Base-by-base conservation (phyloP, 331 rosid species). In the Prunus yedoensis region DNA sequence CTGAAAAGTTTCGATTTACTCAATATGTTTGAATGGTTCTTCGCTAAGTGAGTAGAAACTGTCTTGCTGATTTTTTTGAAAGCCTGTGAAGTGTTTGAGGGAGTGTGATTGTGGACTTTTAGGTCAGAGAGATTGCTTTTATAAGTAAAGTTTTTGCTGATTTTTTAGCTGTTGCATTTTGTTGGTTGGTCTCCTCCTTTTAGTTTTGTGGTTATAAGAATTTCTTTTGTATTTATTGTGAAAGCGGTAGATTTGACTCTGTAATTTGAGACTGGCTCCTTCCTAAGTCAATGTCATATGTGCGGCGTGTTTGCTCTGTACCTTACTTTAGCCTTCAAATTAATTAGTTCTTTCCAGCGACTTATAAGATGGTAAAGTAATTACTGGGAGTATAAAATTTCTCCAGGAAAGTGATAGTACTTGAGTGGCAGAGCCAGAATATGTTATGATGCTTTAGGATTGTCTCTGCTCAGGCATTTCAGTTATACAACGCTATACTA, bases 71-170 rank as follows among this genome's bases (percentile, higher is more conserved):
- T 28, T 2, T 38, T 38, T 32, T 32, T 32, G 8, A 32, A 27
- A 23, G 71, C 35, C 20, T 43, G 28, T 9, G 73, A 30, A 50
- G 47, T 17, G 74, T 70, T 51, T 51, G 63, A 51, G 63, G 47
- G 62, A 51, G 47, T 70, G 47, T 70, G 47, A 30, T 70, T 52
- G 23, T 70, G 49, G 74, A n/a, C 0, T 17, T 49, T 68, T 8
- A 10, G 74, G 15, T 9, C 5, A 4, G 5, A 56, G 21, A 8
- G 38, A 7, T 35, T 38, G 9, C 18, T 25, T 68, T 0, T 68
- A 23, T 15, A 8, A 68, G 8, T 68, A 4, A 17, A 49, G 21
- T 1, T 14, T 8, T 49, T 9, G 17, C 9, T 5, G 43, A 38
- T 38, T 38, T 1, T 10, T 52, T 16, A 12, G 23, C 13, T 15